Base-by-base conservation (phyloP, 2,329 filamentous ascomycete species). In the Lachnellula arida region DNA sequence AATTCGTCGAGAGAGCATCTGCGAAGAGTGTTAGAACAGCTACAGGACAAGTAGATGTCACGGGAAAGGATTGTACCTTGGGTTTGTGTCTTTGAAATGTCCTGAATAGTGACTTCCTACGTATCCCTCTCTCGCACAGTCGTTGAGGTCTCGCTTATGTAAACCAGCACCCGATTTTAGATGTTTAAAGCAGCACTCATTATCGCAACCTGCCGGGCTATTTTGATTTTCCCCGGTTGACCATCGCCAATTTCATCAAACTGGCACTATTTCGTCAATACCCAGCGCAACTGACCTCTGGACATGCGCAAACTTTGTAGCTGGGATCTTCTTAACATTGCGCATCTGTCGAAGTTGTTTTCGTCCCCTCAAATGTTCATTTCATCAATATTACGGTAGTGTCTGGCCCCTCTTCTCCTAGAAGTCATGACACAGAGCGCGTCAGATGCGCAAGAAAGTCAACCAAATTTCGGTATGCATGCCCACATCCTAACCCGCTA, bases 1-100 rank as follows among this genome's bases (percentile, higher is more conserved):
- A 72, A 86, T 74, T 75, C 80, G 79, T 74, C 78, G 78, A 63
- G 78, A 75, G 71, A 86, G 77, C 83, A 86, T 86, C 82, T 86
- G 43, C 6, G 25, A 22, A 17, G 12, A 52, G 22, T n/a, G 44
- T 55, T 51, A 51, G 19, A 25, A 28, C 12, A n/a, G 6, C 32
- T 32, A 12, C 3, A 32, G 28, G 28, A 9, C 28, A 32, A 32
- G 28, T 32, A 32, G 9, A 50, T 34, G 7, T 7, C 32, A 34
- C 40, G 23, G 22, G 5, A 40, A 35, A 37, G 35, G 12, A 19
- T 50, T 46, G 11, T 56, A 62, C 60, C 50, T 54, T 60, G 56
- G 32, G 14, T 44, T 32, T 15, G 35, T 19, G 46, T 51, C 22
- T 17, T 39, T 42, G 43, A 12, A 22, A 43, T 50, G 46, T 40